Evolutionary conservation across 202 grass and related monocot genomes (phyloP), one percentile per base, ranked within the genome.

Genomic region (Setaria viridis): DNA sequence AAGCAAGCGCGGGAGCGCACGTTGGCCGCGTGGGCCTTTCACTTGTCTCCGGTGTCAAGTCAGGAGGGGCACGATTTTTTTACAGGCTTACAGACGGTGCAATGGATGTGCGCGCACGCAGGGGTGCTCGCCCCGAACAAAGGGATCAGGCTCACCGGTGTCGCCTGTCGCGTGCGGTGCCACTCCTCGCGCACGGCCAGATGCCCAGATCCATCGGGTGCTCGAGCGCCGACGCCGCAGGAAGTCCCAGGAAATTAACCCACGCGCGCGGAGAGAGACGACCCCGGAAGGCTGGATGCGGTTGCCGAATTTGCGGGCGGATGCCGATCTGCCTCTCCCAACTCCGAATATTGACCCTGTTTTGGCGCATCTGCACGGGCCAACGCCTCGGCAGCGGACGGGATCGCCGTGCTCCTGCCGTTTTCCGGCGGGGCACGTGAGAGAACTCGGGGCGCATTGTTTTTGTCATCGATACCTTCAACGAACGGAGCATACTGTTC

Each of bases 371-470:
- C 87, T 43, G 58, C 49, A 17, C 66, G 51, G 56, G 72, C 15
- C 74, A 56, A 71, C 80, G 63, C 72, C 80, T 46, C 86, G 66
- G 68, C 73, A 78, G 73, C 62, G 4, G 86, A 78, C 14, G 46
- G 67, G 55, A 34, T 70, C 67, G 20, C 48, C 68, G 9, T 74
- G 35, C 55, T 50, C 62, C 19, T 58, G 74, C 47, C 62, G 45
- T 30, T 37, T 8, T 7, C 7, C 41, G 39, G 4, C 4, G 8
- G 66, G 39, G 53, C 72, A 45, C 51, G 77, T 48, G 45, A 64
- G 35, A 37, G 53, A 79, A 62, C 54, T 42, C 33, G 20, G 11
- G 4, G 21, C 82, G 34, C 70, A 57, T 21, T 43, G 77, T 9
- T 47, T 32, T 32, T 10, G 11, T 20, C 58, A 21, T 15, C 77